Evolutionary conservation across 352 stramenopile genomes (phyloP), one percentile per base, ranked within the genome.

Genomic region (Blastocystis sp.): DNA sequence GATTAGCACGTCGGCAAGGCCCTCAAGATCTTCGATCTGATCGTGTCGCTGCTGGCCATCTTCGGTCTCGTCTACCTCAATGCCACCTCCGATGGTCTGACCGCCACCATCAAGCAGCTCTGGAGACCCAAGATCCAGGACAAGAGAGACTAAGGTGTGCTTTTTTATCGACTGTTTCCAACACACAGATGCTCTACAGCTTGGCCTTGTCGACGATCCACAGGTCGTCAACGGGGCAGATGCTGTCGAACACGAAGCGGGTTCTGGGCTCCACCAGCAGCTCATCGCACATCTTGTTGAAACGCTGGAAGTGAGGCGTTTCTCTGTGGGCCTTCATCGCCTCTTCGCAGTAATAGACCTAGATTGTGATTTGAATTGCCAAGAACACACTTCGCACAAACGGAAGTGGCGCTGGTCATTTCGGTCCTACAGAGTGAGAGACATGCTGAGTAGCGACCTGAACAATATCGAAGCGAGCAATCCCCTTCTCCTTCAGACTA

Each of bases 61-160:
- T 77, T 87, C 28, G 77, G 77, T 41, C 77, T 87, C 71, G 28
- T 87, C 3, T 87, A 76, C 77, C 65, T 77, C 17, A 87, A 87
- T 48, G 65, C 77, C n/a, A 87, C 62, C 41, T 87, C 77, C 3
- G 65, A 87, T 59, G 77, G 77, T 87, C 43, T 87, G 62, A 87
- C 77, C 48, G 77, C 62, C 40, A 77, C 77, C 41, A 87, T 87
- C 23, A 87, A 87, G 77, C 38, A 74, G 10, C 71, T 81, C 7
- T 81, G 71, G 71, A 81, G 71, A 81, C 71, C 71, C 60, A 81
- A 66, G 71, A 81, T 81, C 45, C 19, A 81, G 71, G 52, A 81
- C n/a, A 66, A 81, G 71, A 65, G 34, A 65, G 71, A 81, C 21
- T 81, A 81, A 64, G 60, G 21, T 66, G 66, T 64, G 48, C 64